phyloP scores from a whole-genome alignment of 306 rosid species.

The Gillenia trifoliata region DNA sequence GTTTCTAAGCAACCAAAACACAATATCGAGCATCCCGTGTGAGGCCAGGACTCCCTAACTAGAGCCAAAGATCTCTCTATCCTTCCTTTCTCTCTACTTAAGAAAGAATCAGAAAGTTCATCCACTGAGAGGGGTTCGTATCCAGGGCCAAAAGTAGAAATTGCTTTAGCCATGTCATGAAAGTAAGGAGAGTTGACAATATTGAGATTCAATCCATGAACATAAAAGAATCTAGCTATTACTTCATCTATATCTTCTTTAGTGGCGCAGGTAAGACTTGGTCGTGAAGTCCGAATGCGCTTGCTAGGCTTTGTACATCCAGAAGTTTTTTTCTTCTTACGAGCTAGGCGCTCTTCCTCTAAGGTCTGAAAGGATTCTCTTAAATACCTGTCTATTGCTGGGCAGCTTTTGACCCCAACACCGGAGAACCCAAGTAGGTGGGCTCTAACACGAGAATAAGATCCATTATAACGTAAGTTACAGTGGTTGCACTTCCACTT shows the following conservation, averaged over 20 bases:
- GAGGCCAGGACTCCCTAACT: constrained; percentile 52
- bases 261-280: constrained; percentile 25
- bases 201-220: constrained; percentile 35
- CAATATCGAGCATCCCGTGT: constrained; percentile 46
- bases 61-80: constrained; percentile 44
- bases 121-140: constrained; percentile 42
- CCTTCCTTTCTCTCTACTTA: constrained; percentile 48
- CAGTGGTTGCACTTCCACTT: constrained; percentile 67
- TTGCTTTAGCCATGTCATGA: constrained; percentile 45
- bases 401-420: constrained; percentile 56
- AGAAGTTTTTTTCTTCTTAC: constrained; percentile 33
- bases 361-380: constrained; percentile 45
- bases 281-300: constrained; percentile 28
- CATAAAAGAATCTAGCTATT: constrained; percentile 50
- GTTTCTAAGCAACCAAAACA: constrained; percentile 34
- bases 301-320: constrained; percentile 36
- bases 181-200: constrained; percentile 43
- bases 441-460: constrained; percentile 66
- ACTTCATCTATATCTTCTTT: constrained; percentile 52
- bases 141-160: constrained; percentile 44
- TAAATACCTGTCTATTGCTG: constrained; percentile 38
- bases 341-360: constrained; percentile 46
- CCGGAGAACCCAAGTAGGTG: constrained; percentile 60
- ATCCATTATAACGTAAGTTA: constrained; percentile 48
- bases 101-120: constrained; percentile 37